Evolutionary conservation across 345 rosid genomes (phyloP).

Genomic region (Eucalyptus tenuipes): DNA sequence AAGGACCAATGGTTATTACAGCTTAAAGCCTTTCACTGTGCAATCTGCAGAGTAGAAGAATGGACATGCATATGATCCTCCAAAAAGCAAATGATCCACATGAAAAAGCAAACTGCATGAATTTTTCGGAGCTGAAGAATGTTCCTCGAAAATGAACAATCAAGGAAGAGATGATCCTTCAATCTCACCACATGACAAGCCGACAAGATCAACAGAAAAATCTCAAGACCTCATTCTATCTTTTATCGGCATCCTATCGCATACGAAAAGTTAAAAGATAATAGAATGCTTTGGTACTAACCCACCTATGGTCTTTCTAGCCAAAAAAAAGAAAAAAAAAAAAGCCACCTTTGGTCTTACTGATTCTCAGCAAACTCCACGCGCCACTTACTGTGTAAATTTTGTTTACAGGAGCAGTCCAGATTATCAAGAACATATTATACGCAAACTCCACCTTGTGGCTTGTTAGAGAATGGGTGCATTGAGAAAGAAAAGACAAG

Average conservation of each 20-base stretch:
- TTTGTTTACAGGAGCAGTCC: background rate
- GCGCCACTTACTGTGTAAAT: background rate
- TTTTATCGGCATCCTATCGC: background rate
- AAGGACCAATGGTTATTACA: background rate
- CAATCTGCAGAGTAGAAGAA: background rate
- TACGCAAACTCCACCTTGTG: background rate
- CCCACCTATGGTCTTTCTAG: background rate
- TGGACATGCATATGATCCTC: background rate
- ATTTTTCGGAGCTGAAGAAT: background rate
- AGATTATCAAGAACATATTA: background rate
- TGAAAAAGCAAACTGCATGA: background rate
- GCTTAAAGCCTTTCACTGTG: background rate
- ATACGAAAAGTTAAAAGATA: background rate
- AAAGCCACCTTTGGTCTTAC: background rate
- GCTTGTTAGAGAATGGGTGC: background rate
- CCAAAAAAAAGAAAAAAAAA: fast-evolving
- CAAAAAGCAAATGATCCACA: background rate
- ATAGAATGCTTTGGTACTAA: background rate
- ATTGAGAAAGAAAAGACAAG: background rate
- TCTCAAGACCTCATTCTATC: background rate
- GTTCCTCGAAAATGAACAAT: background rate
- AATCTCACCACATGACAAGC: background rate
- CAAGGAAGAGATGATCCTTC: background rate
- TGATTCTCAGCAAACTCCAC: background rate
- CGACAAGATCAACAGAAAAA: background rate